Percentiles rank a stretch among this genome's conserved stretches.
Evolutionary conservation across 2,329 filamentous ascomycete species (phyloP).

Genomic region (Colletotrichum sp.): DNA sequence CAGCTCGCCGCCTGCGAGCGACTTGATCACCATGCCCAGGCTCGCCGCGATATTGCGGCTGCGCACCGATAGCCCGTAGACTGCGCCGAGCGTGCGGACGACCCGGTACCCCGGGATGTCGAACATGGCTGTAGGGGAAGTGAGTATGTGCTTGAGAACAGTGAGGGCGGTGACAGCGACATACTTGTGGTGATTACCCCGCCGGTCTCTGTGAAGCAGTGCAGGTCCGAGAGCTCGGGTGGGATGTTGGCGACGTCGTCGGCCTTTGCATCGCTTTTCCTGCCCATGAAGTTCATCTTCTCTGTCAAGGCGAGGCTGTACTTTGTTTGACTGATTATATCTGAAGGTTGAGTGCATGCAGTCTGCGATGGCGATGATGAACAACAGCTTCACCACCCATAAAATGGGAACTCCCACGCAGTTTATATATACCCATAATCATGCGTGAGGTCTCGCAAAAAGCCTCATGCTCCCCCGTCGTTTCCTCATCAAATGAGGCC

Average conservation of each 20-base stretch:
- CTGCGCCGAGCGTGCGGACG: conserved; percentile 60
- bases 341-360: neutral
- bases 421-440: neutral
- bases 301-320: neutral
- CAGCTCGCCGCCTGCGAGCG: conserved; percentile 63
- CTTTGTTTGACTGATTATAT: neutral
- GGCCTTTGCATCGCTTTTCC: conserved; percentile 12
- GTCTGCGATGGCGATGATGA: neutral
- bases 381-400: too few species aligned
- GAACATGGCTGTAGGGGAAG: conserved; percentile 53
- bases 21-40: conserved; percentile 61
- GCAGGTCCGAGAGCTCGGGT: conserved; percentile 49
- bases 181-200: conserved; percentile 63
- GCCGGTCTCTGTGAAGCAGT: conserved; percentile 66
- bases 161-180: neutral
- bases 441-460: neutral
- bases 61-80: conserved; percentile 62
- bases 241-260: conserved; percentile 40
- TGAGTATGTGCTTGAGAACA: neutral
- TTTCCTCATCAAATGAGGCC: neutral
- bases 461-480: neutral
- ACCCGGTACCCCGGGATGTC: conserved; percentile 67
- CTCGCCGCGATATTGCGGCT: conserved; percentile 63
- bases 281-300: conserved; percentile 7
- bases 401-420: neutral